Evolutionary conservation across 805 yeast species (phyloP).

Genomic region (Starmera caribaea): DNA sequence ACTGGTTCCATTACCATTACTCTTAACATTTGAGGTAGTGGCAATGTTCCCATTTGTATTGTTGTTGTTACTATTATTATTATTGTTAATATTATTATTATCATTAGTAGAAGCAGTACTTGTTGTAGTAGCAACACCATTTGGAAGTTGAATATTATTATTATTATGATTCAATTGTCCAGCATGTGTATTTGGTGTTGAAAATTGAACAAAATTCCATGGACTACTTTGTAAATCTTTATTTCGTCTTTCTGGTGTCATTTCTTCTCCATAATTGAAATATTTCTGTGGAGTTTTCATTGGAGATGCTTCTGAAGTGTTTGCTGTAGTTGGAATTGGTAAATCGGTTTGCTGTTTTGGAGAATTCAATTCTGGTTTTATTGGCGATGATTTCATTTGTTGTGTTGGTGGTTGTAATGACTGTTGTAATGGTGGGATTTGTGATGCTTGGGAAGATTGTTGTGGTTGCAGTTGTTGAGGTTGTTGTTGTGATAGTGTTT

Average conservation of each 20-base stretch:
- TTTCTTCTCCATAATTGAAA: conserved; percentile 4
- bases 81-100: conserved; percentile 3
- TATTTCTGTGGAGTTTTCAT: conserved; percentile 7
- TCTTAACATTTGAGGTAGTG: conserved; percentile 10
- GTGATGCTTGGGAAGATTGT: not conserved
- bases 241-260: conserved; percentile 40
- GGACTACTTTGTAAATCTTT: conserved; percentile 46
- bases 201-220: conserved; percentile 85
- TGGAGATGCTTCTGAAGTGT: conserved; percentile 6
- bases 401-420: not conserved
- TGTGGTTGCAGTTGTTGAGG: conserved; percentile 2
- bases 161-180: conserved; percentile 1
- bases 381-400: conserved; percentile 9
- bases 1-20: conserved; percentile 11
- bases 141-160: conserved; percentile 9
- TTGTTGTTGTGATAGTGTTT: not conserved
- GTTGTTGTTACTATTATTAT: not conserved
- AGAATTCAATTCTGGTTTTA: conserved; percentile 3
- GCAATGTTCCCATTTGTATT: too few relatives aligned
- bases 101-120: conserved; percentile 14
- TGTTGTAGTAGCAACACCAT: conserved; percentile 7
- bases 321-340: conserved; percentile 3
- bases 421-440: conserved; percentile 1
- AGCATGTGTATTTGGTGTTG: conserved; percentile 25
- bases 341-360: conserved; percentile 7